Percentiles rank a stretch among this genome's conserved stretches.
Conservation (phyloP, 2,329 filamentous ascomycete genomes). For the Nothomitra cinnamomea region DNA sequence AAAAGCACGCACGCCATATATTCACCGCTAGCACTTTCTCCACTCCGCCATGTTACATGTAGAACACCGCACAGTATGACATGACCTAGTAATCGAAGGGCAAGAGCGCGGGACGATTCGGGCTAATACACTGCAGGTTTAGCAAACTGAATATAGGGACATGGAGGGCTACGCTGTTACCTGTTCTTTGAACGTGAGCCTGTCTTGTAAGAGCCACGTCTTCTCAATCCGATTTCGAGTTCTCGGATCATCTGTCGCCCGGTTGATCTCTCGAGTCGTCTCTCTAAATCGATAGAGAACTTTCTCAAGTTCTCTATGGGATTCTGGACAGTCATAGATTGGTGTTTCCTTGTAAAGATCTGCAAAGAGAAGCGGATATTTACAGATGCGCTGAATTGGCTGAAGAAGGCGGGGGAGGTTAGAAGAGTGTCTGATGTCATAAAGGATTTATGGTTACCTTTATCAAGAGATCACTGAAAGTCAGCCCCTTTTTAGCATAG, state of each 20-base stretch:
- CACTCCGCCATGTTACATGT: constrained; percentile 65
- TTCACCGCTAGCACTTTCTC: constrained; percentile 48
- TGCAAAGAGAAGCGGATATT: constrained; percentile 73
- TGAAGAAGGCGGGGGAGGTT: constrained; percentile 20
- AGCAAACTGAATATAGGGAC: neutral
- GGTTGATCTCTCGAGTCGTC: constrained; percentile 64
- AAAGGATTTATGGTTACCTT: constrained; percentile 40
- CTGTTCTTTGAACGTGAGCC: constrained; percentile 55
- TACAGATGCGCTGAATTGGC: constrained; percentile 85
- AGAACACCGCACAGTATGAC: constrained; percentile 68
- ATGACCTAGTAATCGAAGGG: constrained; percentile 67
- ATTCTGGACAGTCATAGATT: constrained; percentile 66
- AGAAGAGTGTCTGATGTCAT: constrained; percentile 7
- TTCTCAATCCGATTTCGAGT: constrained; percentile 57
- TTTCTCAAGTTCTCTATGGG: constrained; percentile 64
- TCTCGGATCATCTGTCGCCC: constrained; percentile 59
- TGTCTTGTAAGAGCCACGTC: constrained; percentile 72
- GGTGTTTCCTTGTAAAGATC: constrained; percentile 73
- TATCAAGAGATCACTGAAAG: constrained; percentile 71
- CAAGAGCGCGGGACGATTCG: constrained; percentile 2
- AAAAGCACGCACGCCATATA: constrained; percentile 85
- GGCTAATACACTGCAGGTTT: constrained; percentile 17
- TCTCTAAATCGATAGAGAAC: constrained; percentile 55
- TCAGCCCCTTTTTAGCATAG: constrained; percentile 56
- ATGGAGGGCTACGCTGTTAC: constrained; percentile 26